These are phyloP conservation scores for Biscogniauxia mediterranea DNA, from an alignment of 2,329 filamentous ascomycete species.

Conservation along the genomic window DNA sequence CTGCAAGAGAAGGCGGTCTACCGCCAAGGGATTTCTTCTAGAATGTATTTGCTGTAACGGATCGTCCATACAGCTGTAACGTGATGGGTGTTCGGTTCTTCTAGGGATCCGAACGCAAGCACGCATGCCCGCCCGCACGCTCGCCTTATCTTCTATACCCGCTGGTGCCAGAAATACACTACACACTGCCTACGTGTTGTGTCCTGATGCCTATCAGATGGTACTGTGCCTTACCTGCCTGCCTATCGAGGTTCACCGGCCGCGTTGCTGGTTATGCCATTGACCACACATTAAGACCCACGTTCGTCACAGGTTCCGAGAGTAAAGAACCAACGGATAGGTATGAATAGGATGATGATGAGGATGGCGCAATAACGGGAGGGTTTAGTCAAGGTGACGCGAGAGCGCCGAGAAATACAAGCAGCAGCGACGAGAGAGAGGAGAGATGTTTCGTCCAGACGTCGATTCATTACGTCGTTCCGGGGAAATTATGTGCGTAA, in stretches of 20 bases:
- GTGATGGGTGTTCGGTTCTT: background rate
- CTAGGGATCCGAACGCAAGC: conserved; percentile 14
- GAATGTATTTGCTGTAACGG: conserved; percentile 17
- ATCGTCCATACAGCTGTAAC: background rate
- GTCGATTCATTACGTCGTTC: background rate
- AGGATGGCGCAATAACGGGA: background rate
- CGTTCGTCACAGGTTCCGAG: background rate
- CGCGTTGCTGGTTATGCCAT: conserved; percentile 10
- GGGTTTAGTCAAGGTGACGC: background rate
- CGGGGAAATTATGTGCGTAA: background rate
- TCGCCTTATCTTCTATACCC: background rate
- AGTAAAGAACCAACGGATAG: background rate
- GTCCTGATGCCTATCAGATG: background rate
- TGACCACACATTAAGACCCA: conserved; percentile 5
- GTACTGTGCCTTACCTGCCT: conserved; percentile 7
- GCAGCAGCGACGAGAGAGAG: background rate
- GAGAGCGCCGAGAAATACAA: background rate
- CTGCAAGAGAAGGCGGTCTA: conserved; percentile 23
- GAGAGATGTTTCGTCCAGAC: background rate
- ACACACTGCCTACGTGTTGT: conserved; percentile 2
- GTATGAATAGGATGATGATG: background rate
- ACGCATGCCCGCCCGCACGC: conserved; percentile 4
- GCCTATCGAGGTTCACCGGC: conserved; percentile 18
- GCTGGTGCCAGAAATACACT: background rate
- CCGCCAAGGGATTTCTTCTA: conserved; percentile 18